Evolutionary conservation across 805 yeast genomes (phyloP).

Genomic region (Limtongozyma cylindracea): DNA sequence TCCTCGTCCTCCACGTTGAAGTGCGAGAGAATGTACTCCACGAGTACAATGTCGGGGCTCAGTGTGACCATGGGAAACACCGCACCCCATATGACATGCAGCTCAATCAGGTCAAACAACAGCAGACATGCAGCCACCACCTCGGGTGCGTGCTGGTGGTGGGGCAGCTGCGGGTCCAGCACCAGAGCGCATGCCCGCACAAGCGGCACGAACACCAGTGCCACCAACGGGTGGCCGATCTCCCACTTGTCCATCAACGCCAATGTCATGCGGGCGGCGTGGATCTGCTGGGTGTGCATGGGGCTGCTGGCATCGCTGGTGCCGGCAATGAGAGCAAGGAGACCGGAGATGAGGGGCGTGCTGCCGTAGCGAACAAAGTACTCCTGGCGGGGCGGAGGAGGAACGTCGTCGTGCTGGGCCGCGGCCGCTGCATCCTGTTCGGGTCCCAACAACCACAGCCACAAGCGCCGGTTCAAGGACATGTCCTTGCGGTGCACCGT

Average conservation of each 20-base stretch:
- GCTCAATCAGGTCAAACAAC: constrained; percentile 73
- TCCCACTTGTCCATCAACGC: constrained; percentile 85
- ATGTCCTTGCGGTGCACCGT: constrained; percentile 65
- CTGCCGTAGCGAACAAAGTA: constrained; percentile 41
- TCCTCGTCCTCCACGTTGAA: constrained; percentile 77
- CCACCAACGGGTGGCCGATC: constrained; percentile 53
- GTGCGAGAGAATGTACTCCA: constrained; percentile 30
- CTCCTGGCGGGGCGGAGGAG: constrained; percentile 9
- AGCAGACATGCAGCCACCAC: constrained; percentile 20
- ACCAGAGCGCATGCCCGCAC: constrained; percentile 20
- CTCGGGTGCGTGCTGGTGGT: too few relatives aligned
- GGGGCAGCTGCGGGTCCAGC: constrained; percentile 10
- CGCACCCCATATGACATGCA: constrained; percentile 52
- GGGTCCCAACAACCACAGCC: constrained; percentile 88
- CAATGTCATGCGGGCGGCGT: constrained; percentile 36
- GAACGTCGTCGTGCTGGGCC: constrained; percentile 1
- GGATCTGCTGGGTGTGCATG: constrained; percentile 14
- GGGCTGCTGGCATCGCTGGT: too few relatives aligned
- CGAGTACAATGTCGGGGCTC: constrained; percentile 14
- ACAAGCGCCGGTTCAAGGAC: constrained; percentile 81
- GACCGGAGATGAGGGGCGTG: constrained; percentile 20
- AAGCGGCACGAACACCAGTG: constrained; percentile 41
- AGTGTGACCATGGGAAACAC: constrained; percentile 17
- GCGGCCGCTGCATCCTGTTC: constrained; percentile 10
- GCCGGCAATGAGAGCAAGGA: constrained; percentile 19